Base-by-base conservation (phyloP, 768 basidiomycete species). In the Rhizopogon rudus region DNA sequence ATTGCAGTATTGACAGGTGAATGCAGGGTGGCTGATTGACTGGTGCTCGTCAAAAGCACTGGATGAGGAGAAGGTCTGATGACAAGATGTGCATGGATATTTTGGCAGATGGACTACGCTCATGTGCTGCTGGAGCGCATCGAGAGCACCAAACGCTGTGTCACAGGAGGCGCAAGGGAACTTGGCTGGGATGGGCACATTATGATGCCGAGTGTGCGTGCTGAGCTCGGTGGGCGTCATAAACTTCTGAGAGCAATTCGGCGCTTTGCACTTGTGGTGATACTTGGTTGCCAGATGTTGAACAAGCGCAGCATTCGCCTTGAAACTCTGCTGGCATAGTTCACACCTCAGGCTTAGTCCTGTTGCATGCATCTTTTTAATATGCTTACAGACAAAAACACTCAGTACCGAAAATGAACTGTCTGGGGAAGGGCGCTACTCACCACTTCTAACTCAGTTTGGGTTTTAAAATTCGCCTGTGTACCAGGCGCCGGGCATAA, bases 221-320 rank as follows among this genome's bases (percentile, higher is more conserved):
- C n/a, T 37, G 28, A 55, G 54, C 31, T 37, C 50, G 9, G 35
- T 9, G 25, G 54, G 12, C 9, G 54, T 55, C 35, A 31, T 53
- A 31, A 55, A 55, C 10, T 8, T 53, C 35, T 9, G 3, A 7
- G 51, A 13, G 51, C 54, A 55, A 25, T 22, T 20, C 6, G 35
- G 35, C 40, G 31, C 28, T 29, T 22, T 35, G 25, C 54, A 55
- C 5, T 35, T 53, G 40, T 55, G 14, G 29, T 53, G 52, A 13
- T 16, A 25, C 49, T 52, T 55, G 13, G 52, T 25, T 40, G 35
- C 35, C 3, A 55, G 22, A 53, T 55, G 54, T 41, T 55, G 54
- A 12, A 28, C 20, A 12, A 37, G 20, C 13, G 33, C 54, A 37
- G 31, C 3, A 37, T n/a, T 49, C 8, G 16, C 7, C 31, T 50